Percentiles rank a stretch among this genome's conserved stretches.
Evolutionary conservation across 441 rosid genomes (phyloP).

Genomic region (Erodium chrysanthum): DNA sequence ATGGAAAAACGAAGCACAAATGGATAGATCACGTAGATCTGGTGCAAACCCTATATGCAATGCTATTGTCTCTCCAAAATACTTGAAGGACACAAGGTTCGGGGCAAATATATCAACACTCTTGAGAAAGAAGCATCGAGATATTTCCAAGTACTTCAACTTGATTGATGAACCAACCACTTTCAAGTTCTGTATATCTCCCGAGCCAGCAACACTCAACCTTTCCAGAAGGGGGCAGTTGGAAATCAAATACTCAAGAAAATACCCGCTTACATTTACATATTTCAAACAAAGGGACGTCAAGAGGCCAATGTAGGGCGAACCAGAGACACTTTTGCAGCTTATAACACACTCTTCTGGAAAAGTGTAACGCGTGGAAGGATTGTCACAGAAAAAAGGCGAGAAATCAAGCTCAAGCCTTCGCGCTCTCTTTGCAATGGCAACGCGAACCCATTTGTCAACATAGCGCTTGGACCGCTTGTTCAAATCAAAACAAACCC

Average conservation of each 20-base stretch:
- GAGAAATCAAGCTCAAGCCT: slow-evolving; percentile 19
- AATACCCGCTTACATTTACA: slow-evolving; percentile 7
- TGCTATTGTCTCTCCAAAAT: not conserved
- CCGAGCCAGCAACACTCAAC: slow-evolving; percentile 8
- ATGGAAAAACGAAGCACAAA: slow-evolving; percentile 10
- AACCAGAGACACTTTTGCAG: not conserved
- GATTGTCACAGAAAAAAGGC: slow-evolving; percentile 1
- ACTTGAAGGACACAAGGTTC: slow-evolving; percentile 15
- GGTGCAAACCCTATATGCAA: slow-evolving; percentile 9
- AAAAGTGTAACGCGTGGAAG: slow-evolving; percentile 5
- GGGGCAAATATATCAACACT: slow-evolving; percentile 14
- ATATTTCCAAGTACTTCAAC: slow-evolving; percentile 18
- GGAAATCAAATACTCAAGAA: slow-evolving; percentile 11
- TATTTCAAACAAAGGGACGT: slow-evolving; percentile 14
- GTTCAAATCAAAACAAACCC: slow-evolving; percentile 13
- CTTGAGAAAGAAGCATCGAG: not conserved
- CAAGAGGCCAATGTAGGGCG: slow-evolving; percentile 6
- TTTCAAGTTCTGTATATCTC: slow-evolving; percentile 10
- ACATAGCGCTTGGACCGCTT: slow-evolving; percentile 12
- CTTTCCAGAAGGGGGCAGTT: slow-evolving; percentile 16
- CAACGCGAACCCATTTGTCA: slow-evolving; percentile 13
- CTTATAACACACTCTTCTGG: slow-evolving; percentile 2
- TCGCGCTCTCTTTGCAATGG: slow-evolving; percentile 16
- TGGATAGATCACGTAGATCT: slow-evolving; percentile 9
- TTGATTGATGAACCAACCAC: slow-evolving; percentile 12